Evolutionary conservation across 208 protist species (phyloP), one percentile per base, ranked within the genome.

Genomic region (Entamoeba moshkovskii): DNA sequence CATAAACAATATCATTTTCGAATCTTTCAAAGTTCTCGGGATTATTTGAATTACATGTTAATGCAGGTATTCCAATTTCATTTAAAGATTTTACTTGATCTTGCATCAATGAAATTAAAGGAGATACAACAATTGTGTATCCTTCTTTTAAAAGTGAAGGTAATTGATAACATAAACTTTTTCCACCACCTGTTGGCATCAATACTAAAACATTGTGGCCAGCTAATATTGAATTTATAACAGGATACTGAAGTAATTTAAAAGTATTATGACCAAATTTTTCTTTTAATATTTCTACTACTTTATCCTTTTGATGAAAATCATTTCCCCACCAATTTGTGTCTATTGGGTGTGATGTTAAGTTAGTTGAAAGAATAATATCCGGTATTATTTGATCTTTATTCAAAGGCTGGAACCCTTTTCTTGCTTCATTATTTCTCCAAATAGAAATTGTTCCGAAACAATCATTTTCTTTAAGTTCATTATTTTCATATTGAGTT

Each of bases 111-210:
- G 93, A 45, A 45, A 95, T 92, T 16, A 95, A 92, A 45, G 94
- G 94, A 16, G 94, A 95, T 45, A 95, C 52, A 13, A 95, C 91
- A 33, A 95, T 18, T 22, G 94, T 95, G 22, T 92, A 38, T 47
- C 93, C 29, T 38, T 52, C 29, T 18, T 4, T 33, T 3, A 73
- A 45, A 0, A 95, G 15, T 42, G 94, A n/a, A 1, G 93, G 94
- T 0, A 95, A 22, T 38, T 95, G 93, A 42, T 46, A 95, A 48
- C 11, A 47, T 22, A 95, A 46, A 33, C 38, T 52, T 22, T 95
- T 95, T 0, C 73, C 73, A 92, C 42, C 73, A 42, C 73, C 73
- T 25, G 73, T 92, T 4, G 73, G 42, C 73, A 92, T 92, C 13
- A 93, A 6, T 16, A 93, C 46, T 44, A 94, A 22, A 38, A 73